Evolutionary conservation across 2,329 filamentous ascomycete genomes (phyloP), one percentile per base, ranked within the genome.

Genomic region (Aureobasidium vineae): DNA sequence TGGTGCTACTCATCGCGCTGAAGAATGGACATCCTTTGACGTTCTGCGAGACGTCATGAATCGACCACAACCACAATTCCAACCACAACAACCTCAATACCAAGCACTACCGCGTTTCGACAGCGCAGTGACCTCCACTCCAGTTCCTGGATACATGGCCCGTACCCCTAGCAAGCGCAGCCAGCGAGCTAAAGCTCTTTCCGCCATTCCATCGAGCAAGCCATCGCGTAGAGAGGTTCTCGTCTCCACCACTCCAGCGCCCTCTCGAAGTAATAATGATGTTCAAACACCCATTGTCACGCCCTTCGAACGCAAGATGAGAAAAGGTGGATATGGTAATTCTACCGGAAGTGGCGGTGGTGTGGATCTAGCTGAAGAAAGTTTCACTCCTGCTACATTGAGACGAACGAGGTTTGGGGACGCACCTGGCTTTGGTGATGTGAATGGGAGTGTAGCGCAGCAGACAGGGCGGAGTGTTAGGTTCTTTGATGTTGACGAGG

Each of bases 151-250:
- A 0, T 83, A 83, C 63, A 75, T 82, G 65, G 31, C 57, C 2
- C 79, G 80, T 45, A 82, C 81, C 36, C 81, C 81, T 0, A 80
- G 78, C 49, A 79, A 79, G 66, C 74, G 78, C 28, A 72, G 78
- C 0, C 77, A 73, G 2, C 70, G 77, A 1, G 71, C 73, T 1
- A 78, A 76, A 66, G 70, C 74, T 11, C 71, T 70, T 1, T 68
- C 68, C 16, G 11, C 16, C 26, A 33, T 66, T 4, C 41, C 53
- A 7, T 57, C 63, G 7, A 16, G 31, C 40, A 21, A 47, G 5
- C 5, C 28, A 1, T 2, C 19, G 11, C 50, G 23, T 1, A 41
- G 45, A 53, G 47, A 63, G n/a, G 59, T 50, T 8, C 1, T 63
- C 5, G 68, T 66, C 2, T 73, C 71, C 43, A 67, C 73, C 0